A percentile compares a stretch with the other conserved stretches of the same genome.
Conservation (phyloP, 129 eudicot species). For the Cynara cardunculus region DNA sequence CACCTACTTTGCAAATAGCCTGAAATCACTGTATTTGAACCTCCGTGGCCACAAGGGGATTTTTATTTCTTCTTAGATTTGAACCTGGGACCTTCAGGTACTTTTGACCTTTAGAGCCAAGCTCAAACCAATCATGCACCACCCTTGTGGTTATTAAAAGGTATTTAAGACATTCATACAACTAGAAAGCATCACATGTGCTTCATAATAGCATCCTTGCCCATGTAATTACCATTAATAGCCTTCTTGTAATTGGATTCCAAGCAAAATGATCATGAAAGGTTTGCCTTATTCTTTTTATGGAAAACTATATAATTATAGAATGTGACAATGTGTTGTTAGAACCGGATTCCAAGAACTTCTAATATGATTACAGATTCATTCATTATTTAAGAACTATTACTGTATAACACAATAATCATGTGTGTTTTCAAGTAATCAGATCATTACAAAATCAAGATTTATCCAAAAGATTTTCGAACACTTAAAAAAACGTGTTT, state of each 20-base stretch:
- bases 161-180: background rate
- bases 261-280: background rate
- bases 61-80: no score
- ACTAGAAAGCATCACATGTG: background rate
- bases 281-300: background rate
- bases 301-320: background rate
- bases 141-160: background rate
- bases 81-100: no score
- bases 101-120: no score
- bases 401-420: background rate
- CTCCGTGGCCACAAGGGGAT: no score
- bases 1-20: no score
- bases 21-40: no score
- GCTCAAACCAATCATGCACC: no score
- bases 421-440: background rate
- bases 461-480: background rate
- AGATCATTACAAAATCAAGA: no score
- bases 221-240: background rate
- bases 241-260: background rate
- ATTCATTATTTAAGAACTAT: background rate
- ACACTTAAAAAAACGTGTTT: background rate
- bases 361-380: slow-evolving; percentile 3
- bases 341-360: slow-evolving; percentile 25
- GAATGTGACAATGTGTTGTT: slow-evolving; percentile 1
- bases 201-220: background rate